These are phyloP conservation scores for Chrysosporium keratinophilum DNA, from an alignment of 2,329 filamentous ascomycete species.

Conservation along the genomic window DNA sequence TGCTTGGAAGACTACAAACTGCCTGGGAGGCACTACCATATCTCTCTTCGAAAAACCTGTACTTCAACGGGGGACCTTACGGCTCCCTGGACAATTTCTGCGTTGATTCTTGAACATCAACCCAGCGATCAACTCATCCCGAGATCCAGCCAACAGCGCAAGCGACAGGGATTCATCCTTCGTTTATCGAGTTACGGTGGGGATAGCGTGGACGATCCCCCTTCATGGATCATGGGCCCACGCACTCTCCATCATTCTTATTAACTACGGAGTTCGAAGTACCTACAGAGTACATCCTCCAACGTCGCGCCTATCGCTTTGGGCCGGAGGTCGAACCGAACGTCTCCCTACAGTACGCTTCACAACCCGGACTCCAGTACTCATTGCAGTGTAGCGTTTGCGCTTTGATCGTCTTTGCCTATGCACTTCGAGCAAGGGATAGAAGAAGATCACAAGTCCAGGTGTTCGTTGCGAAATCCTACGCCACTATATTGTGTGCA, in stretches of 20 bases:
- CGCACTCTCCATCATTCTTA: neutral
- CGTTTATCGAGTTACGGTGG: conserved; percentile 5
- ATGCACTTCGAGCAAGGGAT: no score
- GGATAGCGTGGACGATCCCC: neutral
- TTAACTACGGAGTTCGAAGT: neutral
- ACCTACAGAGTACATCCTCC: neutral
- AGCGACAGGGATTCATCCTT: neutral
- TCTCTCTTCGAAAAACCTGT: no score
- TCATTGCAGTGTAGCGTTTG: neutral
- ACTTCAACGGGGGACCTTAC: no score
- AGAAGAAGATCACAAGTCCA: no score
- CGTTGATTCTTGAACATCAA: no score
- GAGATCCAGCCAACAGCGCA: neutral
- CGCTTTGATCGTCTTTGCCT: neutral
- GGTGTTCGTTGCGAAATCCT: no score
- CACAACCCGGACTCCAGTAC: neutral
- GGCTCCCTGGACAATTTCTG: no score
- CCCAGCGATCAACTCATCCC: no score
- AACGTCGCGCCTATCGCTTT: conserved; percentile 1
- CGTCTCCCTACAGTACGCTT: neutral
- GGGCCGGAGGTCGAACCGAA: neutral
- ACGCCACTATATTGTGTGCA: no score
- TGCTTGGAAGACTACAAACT: no score
- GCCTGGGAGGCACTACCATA: no score
- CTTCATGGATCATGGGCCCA: conserved; percentile 4